Base-by-base conservation (phyloP, 352 stramenopile species). In the Globisporangium barbulae region DNA sequence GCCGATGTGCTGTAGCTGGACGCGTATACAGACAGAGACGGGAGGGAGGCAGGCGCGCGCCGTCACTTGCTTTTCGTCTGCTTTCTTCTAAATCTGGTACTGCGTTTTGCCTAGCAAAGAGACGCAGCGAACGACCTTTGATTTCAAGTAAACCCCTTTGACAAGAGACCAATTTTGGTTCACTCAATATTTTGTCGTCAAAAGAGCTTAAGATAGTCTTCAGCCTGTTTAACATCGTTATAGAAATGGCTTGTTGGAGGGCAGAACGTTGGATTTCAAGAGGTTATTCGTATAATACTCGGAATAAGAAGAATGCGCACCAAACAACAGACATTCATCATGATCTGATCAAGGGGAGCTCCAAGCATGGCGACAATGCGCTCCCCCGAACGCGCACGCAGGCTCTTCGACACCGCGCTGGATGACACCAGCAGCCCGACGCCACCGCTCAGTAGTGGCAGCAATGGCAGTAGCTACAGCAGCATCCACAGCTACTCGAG, bases 361-460 rank as follows among this genome's bases (percentile, higher is more conserved):
- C 33, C 33, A 39, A 28, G 25, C 25, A 25, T 52, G 33, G 48
- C 48, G 3, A 25, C 30, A n/a, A 67, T 57, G 61, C 61, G 53
- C n/a, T 67, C 61, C 21, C 61, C 61, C 7, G 61, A 67, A 30
- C 45, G 61, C 22, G 45, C 53, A 3, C 61, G 61, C 53, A 60
- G 53, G 17, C 61, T 67, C 28, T 67, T 67, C 31, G 31, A 28
- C 21, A 25, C 49, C 17, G 12, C 50, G 13, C 37, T 42, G 28
- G 50, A 59, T 5, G 50, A 28, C 41, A 35, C 9, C 0, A 61
- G 52, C 53, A 30, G 19, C 21, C 10, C 33, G 17, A 57, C 31
- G 5, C 31, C 42, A 37, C 25, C 2, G 22, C 22, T 3, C 39
- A 41, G 30, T 19, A 55, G 5, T 37, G 52, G 7, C 30, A 53